phyloP scores from a whole-genome alignment of 2,329 filamentous ascomycete genomes.

The Hypomyces rosellus region DNA sequence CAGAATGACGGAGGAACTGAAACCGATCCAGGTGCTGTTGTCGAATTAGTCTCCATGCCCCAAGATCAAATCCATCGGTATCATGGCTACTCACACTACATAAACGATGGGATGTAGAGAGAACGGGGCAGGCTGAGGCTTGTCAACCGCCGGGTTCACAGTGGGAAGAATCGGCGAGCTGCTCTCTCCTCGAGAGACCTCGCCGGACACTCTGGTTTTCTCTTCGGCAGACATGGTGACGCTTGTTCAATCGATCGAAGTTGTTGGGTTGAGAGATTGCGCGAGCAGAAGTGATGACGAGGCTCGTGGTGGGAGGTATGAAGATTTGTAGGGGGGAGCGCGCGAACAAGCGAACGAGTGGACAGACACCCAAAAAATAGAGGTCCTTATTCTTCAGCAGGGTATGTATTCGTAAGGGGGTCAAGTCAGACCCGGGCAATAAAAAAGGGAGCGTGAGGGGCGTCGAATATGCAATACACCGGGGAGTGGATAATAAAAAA shows the following conservation, averaged over 20 bases:
- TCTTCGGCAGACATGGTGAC: constrained; percentile 50
- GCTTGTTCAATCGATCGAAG: background rate
- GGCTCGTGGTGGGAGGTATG: constrained; percentile 14
- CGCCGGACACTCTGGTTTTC: constrained; percentile 78
- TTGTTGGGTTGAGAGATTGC: background rate
- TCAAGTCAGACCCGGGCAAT: constrained; percentile 13
- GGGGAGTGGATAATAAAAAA: constrained; percentile 20
- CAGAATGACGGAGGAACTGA: constrained; percentile 91
- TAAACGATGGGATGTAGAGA: constrained; percentile 78
- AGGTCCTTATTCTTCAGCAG: constrained; percentile 9
- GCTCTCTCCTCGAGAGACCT: constrained; percentile 56
- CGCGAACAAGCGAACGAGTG: constrained; percentile 29
- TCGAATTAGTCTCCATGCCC: constrained; percentile 1
- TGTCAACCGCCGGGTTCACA: constrained; percentile 69
- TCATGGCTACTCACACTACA: constrained; percentile 52
- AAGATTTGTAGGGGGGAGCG: constrained; percentile 17
- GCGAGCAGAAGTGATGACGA: constrained; percentile 29
- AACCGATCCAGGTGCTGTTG: constrained; percentile 76
- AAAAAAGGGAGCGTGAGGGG: constrained; percentile 20
- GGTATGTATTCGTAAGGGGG: constrained; percentile 8
- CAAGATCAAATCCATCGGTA: background rate
- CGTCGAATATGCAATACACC: constrained; percentile 31
- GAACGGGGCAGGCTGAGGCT: constrained; percentile 58
- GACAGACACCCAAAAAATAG: constrained; percentile 29
- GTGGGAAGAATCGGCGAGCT: constrained; percentile 65